A percentile compares a stretch with the other conserved stretches of the same genome.
phyloP scores from a whole-genome alignment of 2,329 filamentous ascomycete genomes.

The Beauveria sp. region DNA sequence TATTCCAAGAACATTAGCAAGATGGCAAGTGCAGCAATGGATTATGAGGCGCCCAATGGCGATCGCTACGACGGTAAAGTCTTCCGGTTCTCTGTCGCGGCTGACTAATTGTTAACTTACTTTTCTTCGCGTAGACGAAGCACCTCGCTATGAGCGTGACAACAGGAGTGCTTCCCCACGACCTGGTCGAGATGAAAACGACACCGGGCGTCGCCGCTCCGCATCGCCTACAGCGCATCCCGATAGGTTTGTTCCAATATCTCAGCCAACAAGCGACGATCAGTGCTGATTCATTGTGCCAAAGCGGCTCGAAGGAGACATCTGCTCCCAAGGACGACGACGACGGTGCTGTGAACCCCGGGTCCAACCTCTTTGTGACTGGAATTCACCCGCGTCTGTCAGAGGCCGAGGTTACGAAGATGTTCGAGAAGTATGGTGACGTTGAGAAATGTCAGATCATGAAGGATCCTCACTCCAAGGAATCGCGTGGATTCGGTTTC shows the following conservation, averaged over 20 bases:
- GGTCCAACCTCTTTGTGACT: conserved; percentile 97
- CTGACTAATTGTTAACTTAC: background rate
- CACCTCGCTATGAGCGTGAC: conserved; percentile 58
- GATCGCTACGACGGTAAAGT: conserved; percentile 58
- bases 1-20: conserved; percentile 15
- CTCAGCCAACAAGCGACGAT: background rate
- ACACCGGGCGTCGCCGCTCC: conserved; percentile 53
- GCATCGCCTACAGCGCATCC: conserved; percentile 50
- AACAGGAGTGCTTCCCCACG: conserved; percentile 60
- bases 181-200: conserved; percentile 51
- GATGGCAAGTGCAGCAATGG: conserved; percentile 61
- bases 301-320: conserved; percentile 44
- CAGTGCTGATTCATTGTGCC: background rate
- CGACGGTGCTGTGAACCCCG: conserved; percentile 78
- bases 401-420: conserved; percentile 83
- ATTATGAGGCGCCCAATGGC: conserved; percentile 61
- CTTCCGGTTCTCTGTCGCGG: background rate
- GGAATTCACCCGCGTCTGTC: conserved; percentile 90
- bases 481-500: conserved; percentile 97
- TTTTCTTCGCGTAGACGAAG: conserved; percentile 42
- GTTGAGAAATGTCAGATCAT: conserved; percentile 99
- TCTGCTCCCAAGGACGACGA: conserved; percentile 53
- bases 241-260: conserved; percentile 23
- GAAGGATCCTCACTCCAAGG: conserved; percentile 96
- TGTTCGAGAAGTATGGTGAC: conserved; percentile 98